Evolutionary conservation across 495 filamentous ascomycete genomes (phyloP).

Genomic region (Podospora appendiculata): DNA sequence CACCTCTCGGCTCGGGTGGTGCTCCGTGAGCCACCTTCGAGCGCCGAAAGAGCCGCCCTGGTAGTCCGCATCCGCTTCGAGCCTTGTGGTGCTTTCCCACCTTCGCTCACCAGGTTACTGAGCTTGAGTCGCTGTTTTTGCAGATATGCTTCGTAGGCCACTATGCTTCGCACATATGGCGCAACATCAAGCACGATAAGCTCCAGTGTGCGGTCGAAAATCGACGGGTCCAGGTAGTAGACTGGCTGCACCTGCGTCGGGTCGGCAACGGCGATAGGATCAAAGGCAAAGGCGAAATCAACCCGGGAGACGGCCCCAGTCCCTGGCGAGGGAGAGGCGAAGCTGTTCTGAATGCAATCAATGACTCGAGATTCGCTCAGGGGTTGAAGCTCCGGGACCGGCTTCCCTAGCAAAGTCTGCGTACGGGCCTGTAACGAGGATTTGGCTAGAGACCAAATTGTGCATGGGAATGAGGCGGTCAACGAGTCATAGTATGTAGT

Average conservation of each 20-base stretch:
- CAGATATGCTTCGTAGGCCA: conserved; percentile 62
- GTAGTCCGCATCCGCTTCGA: conserved; percentile 68
- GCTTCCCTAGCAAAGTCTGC: background rate
- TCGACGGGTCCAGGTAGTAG: conserved; percentile 46
- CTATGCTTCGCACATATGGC: conserved; percentile 76
- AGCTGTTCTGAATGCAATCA: conserved; percentile 19
- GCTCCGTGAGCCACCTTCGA: conserved; percentile 71
- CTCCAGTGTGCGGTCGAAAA: conserved; percentile 60
- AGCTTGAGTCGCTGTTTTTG: conserved; percentile 58
- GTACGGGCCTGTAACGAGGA: conserved; percentile 16
- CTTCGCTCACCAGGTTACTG: conserved; percentile 51
- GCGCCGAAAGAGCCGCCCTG: conserved; percentile 68
- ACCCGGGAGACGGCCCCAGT: conserved; percentile 22
- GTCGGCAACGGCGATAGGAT: conserved; percentile 45
- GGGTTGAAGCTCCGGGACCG: conserved; percentile 5
- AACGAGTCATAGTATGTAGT: conserved; percentile 18
- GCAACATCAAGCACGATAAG: conserved; percentile 68
- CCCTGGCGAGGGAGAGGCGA: conserved; percentile 10
- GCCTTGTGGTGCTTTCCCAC: conserved; percentile 35
- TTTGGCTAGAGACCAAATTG: conserved; percentile 30
- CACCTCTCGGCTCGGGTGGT: conserved; percentile 68
- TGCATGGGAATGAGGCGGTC: conserved; percentile 13
- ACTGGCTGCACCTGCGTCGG: conserved; percentile 21
- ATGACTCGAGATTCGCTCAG: conserved; percentile 23
- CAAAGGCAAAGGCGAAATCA: conserved; percentile 46